Percentiles rank a stretch among this genome's conserved stretches.
These are phyloP conservation scores for Albifimbria verrucaria DNA, from an alignment of 2,329 filamentous ascomycete genomes.

Conservation along the genomic window DNA sequence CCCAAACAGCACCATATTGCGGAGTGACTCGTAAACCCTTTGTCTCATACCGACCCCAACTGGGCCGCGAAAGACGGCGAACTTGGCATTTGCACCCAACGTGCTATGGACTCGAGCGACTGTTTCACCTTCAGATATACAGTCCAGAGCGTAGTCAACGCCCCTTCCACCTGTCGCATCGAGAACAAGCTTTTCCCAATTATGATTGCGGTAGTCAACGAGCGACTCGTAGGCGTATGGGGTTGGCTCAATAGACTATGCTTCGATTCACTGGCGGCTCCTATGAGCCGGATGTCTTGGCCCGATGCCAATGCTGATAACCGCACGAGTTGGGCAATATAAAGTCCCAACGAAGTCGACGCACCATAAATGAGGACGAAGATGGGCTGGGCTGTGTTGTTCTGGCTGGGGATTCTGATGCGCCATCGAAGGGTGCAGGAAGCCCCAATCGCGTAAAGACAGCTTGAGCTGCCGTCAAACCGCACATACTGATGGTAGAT, in stretches of 20 bases:
- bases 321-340: slow-evolving; percentile 26
- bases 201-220: slow-evolving; percentile 32
- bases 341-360: slow-evolving; percentile 29
- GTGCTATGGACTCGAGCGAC: slow-evolving; percentile 26
- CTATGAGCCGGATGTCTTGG: slow-evolving; percentile 19
- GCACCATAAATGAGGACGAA: slow-evolving; percentile 29
- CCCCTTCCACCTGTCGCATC: slow-evolving; percentile 18
- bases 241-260: slow-evolving; percentile 20
- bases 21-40: slow-evolving; percentile 24
- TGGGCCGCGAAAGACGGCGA: slow-evolving; percentile 20
- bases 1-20: slow-evolving; percentile 38
- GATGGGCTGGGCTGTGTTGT: neutral
- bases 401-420: accelerated
- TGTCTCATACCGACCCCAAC: slow-evolving; percentile 20
- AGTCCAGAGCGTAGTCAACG: slow-evolving; percentile 33
- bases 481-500: slow-evolving; percentile 36
- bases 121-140: slow-evolving; percentile 35
- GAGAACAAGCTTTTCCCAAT: slow-evolving; percentile 29
- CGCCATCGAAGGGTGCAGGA: slow-evolving; percentile 26
- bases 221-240: slow-evolving; percentile 36
- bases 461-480: slow-evolving; percentile 39
- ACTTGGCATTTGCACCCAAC: slow-evolving; percentile 19
- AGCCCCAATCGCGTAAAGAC: slow-evolving; percentile 34
- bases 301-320: slow-evolving; percentile 8
- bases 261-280: slow-evolving; percentile 22